Evolutionary conservation across 176 grass and related monocot genomes (phyloP).

Genomic region (Raddia distichophylla): DNA sequence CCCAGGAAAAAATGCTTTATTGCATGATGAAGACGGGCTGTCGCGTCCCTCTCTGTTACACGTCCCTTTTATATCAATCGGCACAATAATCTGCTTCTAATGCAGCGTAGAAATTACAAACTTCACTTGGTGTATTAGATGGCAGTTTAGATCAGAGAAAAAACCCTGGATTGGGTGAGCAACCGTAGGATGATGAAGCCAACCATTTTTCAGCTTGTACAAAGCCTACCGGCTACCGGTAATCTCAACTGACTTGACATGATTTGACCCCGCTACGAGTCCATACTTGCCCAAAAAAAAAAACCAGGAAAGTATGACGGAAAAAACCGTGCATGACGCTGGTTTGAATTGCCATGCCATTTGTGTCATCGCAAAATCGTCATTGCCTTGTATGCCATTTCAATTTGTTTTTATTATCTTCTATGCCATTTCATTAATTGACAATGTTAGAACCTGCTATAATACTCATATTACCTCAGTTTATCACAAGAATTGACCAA

Average conservation of each 20-base stretch:
- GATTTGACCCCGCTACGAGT: too few species aligned
- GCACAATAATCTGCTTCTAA: not conserved
- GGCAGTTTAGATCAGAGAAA: not conserved
- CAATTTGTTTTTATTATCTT: too few species aligned
- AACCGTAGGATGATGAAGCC: not conserved
- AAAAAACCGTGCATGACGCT: too few species aligned
- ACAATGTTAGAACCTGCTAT: too few species aligned
- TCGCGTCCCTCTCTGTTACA: constrained; percentile 5
- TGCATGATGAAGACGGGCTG: constrained; percentile 12
- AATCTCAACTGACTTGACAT: constrained; percentile 1
- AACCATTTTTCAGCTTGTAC: not conserved
- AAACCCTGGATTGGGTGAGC: not conserved
- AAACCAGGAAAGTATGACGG: too few species aligned
- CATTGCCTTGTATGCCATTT: too few species aligned
- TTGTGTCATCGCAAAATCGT: too few species aligned
- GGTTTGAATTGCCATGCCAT: too few species aligned
- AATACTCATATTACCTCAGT: too few species aligned
- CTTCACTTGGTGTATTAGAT: not conserved
- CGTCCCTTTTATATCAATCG: constrained; percentile 33
- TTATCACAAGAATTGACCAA: too few species aligned
- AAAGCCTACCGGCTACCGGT: constrained; percentile 4
- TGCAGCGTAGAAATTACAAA: not conserved
- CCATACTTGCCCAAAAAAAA: too few species aligned
- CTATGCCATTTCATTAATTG: too few species aligned
- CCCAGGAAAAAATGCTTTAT: constrained; percentile 10